Conservation (phyloP, 352 stramenopile species). For the Phytophthora nicotianae region DNA sequence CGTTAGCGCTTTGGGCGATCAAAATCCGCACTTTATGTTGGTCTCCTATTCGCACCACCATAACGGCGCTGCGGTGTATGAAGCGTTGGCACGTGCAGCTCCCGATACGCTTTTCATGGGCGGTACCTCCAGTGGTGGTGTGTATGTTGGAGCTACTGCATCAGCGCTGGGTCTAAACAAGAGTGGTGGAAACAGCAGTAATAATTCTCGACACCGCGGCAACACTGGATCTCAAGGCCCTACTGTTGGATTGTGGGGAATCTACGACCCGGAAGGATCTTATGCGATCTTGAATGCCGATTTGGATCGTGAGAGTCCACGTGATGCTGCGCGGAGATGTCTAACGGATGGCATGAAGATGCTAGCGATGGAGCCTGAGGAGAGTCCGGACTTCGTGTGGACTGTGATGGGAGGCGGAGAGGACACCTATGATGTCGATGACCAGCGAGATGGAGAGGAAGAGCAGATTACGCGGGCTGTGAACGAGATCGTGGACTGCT, state of each 20-base stretch:
- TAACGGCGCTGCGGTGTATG: constrained; percentile 56
- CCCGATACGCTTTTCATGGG: constrained; percentile 86
- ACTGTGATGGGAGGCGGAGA: constrained; percentile 51
- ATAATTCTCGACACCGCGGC: constrained; percentile 36
- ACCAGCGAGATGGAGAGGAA: constrained; percentile 58
- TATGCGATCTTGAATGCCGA: constrained; percentile 81
- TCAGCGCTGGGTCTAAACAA: constrained; percentile 25
- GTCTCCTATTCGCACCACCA: constrained; percentile 79
- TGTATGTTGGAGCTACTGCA: constrained; percentile 43
- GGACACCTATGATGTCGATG: constrained; percentile 48
- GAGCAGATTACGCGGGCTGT: constrained; percentile 67
- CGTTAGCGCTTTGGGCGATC: constrained; percentile 55
- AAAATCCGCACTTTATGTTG: constrained; percentile 80
- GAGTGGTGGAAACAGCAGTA: constrained; percentile 32
- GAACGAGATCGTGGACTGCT: constrained; percentile 80
- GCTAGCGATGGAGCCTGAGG: constrained; percentile 74
- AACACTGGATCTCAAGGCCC: constrained; percentile 33
- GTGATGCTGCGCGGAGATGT: constrained; percentile 67
- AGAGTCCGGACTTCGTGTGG: constrained; percentile 84
- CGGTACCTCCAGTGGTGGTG: constrained; percentile 69
- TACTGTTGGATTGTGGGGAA: constrained; percentile 75
- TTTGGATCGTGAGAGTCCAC: constrained; percentile 57
- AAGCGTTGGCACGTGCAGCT: constrained; percentile 60
- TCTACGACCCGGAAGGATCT: constrained; percentile 82
- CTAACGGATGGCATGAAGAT: constrained; percentile 71